Base-by-base conservation (phyloP, 352 stramenopile species). In the Phytophthora constricta region DNA sequence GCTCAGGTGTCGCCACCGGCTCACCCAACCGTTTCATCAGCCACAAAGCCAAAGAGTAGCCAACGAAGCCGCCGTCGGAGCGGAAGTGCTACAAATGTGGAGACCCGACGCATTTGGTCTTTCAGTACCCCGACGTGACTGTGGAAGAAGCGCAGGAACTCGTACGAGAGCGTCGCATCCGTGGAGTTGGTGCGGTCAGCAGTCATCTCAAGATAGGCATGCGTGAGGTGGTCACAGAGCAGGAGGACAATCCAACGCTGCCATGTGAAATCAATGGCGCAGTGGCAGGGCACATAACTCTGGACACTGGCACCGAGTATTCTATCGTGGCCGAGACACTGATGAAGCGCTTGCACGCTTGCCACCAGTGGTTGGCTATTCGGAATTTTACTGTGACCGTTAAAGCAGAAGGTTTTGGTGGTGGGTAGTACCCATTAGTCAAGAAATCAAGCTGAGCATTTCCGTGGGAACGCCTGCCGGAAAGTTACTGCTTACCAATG, bases 311-410 rank as follows among this genome's bases (percentile, higher is more conserved):
- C 8, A 42, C 31, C 5, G 37, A 52, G 11, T 25, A 51, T 17
- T 61, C 54, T 23, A 42, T 61, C 33, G 28, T 61, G 8, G 33
- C 54, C 4, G 33, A 37, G 31, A 16, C 31, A 22, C 23, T 52
- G 28, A 52, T 61, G 2, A 25, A 39, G 9, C 54, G 37, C 5
- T 43, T 61, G 54, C 17, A 34, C 0, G 54, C 7, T 11, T 19
- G 8, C 17, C 8, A 26, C 9, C 8, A 49, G 8, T 49, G 17
- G 42, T 26, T 26, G 42, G 22, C 42, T n/a, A 20, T 49, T 26
- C 17, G n/a, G n/a, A n/a, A 49, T 8, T 8, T 26, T 8, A 20
- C 8, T 7, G 8, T 19, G 42, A 7, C 7, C 8, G 22, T 49
- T 19, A 20, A 26, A 16, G 17, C 17, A 10, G 42, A 26, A 26